Conservation (phyloP, 805 yeast species). For the Starmerella geochares region DNA sequence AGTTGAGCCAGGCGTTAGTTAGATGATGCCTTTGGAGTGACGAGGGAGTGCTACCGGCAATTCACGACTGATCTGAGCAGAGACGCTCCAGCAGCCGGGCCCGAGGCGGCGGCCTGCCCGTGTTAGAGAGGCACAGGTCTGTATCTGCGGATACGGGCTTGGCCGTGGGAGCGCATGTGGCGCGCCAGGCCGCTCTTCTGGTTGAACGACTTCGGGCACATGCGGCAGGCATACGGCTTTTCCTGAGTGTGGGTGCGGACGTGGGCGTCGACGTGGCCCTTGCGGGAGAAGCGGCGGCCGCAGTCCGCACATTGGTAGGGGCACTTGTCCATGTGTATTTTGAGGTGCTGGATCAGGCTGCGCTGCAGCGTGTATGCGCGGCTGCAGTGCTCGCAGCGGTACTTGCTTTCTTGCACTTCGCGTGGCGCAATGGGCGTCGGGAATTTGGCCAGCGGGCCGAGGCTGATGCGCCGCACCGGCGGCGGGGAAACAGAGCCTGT, state of each 20-base stretch:
- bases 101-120: no score
- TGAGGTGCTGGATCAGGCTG: conserved; percentile 5
- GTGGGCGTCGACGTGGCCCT: conserved; percentile 4
- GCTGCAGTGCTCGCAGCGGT: not conserved
- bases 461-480: no score
- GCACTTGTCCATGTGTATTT: not conserved
- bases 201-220: conserved; percentile 2
- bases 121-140: not conserved
- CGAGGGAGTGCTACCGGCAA: no score
- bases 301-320: conserved; percentile 1
- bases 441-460: no score
- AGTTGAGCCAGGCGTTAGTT: no score
- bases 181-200: conserved; percentile 1
- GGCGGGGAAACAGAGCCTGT: no score
- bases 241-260: conserved; percentile 3
- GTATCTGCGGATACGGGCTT: not conserved
- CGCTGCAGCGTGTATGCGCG: conserved; percentile 1
- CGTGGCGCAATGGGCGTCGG: no score
- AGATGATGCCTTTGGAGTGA: no score
- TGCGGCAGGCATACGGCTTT: not conserved
- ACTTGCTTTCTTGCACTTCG: not conserved
- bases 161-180: not conserved
- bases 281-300: conserved; percentile 4
- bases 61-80: no score
- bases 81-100: no score